These are phyloP conservation scores for Exsudoporus frostii DNA, from an alignment of 768 basidiomycete genomes.

Conservation along the genomic window DNA sequence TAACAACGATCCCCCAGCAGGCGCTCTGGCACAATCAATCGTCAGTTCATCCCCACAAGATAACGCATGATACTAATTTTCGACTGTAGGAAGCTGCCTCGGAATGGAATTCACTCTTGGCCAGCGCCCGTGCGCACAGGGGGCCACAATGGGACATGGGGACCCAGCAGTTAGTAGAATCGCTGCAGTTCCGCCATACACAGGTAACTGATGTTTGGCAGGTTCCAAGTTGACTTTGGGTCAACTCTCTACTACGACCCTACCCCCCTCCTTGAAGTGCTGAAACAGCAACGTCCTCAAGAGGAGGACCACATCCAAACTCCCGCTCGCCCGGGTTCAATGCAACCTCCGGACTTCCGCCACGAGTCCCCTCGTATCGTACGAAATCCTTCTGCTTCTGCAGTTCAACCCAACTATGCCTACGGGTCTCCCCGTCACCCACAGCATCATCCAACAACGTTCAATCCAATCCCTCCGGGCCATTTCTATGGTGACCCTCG, in stretches of 20 bases:
- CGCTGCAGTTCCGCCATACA: not conserved
- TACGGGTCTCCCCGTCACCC: slow-evolving; percentile 34
- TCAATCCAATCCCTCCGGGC: slow-evolving; percentile 34
- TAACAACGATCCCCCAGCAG: slow-evolving; percentile 46
- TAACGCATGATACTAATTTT: not conserved
- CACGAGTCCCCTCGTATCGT: slow-evolving; percentile 33
- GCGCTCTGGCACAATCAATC: slow-evolving; percentile 55
- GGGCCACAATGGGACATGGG: slow-evolving; percentile 89
- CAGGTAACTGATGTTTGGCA: slow-evolving; percentile 24
- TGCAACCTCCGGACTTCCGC: slow-evolving; percentile 34
- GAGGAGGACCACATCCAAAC: slow-evolving; percentile 27
- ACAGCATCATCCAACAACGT: slow-evolving; percentile 26
- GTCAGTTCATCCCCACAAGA: slow-evolving; percentile 40
- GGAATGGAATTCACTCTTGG: slow-evolving; percentile 81
- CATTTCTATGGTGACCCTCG: slow-evolving; percentile 42
- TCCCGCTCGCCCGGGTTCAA: slow-evolving; percentile 21
- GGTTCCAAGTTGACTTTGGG: slow-evolving; percentile 72
- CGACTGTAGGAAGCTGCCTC: slow-evolving; percentile 63
- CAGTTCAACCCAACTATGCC: slow-evolving; percentile 26
- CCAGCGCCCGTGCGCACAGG: slow-evolving; percentile 74
- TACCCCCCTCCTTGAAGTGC: slow-evolving; percentile 51
- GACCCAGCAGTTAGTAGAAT: slow-evolving; percentile 68
- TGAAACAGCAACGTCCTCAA: slow-evolving; percentile 36
- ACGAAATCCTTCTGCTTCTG: slow-evolving; percentile 30
- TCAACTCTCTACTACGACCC: slow-evolving; percentile 76